Base-by-base conservation (phyloP, 1,139 yeast genomes). In the Taphrina wiesneri region DNA sequence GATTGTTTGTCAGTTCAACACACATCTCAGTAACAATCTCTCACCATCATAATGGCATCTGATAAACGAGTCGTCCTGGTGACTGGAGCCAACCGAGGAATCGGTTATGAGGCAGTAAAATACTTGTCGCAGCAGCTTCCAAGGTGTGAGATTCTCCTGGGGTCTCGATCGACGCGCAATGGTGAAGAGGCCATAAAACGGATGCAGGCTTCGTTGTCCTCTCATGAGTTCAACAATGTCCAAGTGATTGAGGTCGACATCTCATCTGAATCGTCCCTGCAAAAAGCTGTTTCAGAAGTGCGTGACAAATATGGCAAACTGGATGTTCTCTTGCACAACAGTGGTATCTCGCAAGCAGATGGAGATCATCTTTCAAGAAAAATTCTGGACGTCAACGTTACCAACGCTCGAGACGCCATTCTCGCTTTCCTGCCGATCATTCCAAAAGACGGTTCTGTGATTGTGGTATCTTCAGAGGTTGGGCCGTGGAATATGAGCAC, bases 31-130 rank as follows among this genome's bases (percentile, higher is more conserved):
- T 32, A 32, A 32, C 13, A 9, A 32, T 32, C 13, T 32, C 11
- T 32, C 9, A 32, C 13, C 11, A 9, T 32, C 39, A 32, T 32
- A 9, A 32, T 32, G 39, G 9, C 39, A 32, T 32, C 39, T 13
- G 23, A 41, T 19, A 41, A 46, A 21, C 9, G 17, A 2, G 21
- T 25, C 23, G 21, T 49, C 21, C 19, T 49, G 23, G 54, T 49
- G 1, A 49, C 54, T 13, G 54, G 54, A 4, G 54, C 54, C 1
- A 49, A 49, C 17, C 9, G 36, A 28, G 54, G 54, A 7, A 49
- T 49, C 11, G 54, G 54, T 39, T 49, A 25, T 28, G 54, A 49
- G 11, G 54, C 54, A 26, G 54, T 49, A 3, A 49, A 49, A 21
- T 30, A 15, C 19, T 11, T 49, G 3, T 26, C 54, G 11, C 54